Evolutionary conservation across 306 rosid species (phyloP).

Genomic region (Lupinus albus): DNA sequence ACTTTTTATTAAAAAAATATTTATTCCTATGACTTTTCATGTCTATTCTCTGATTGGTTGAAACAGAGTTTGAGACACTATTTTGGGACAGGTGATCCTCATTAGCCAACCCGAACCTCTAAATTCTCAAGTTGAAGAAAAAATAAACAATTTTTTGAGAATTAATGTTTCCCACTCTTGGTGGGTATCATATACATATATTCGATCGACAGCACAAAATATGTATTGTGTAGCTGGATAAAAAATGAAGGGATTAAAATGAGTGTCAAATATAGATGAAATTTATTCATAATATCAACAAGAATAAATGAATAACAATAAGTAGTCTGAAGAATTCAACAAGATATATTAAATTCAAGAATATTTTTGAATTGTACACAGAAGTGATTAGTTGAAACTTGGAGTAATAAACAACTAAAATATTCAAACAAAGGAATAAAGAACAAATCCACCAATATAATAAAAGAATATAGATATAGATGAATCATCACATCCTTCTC

Average conservation of each 20-base stretch:
- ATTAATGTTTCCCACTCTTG: constrained; percentile 51
- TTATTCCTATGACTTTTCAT: too few relatives aligned
- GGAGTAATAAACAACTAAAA: background rate
- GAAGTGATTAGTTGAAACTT: constrained; percentile 19
- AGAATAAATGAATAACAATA: constrained; percentile 6
- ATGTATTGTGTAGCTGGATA: constrained; percentile 15
- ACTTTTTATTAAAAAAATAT: too few relatives aligned
- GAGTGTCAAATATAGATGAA: constrained; percentile 19
- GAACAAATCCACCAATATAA: constrained; percentile 48
- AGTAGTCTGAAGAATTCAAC: constrained; percentile 16
- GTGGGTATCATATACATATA: constrained; percentile 47
- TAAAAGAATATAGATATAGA: constrained; percentile 58
- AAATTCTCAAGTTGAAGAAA: constrained; percentile 34
- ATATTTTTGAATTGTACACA: background rate
- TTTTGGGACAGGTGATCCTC: too few relatives aligned
- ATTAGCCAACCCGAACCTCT: constrained; percentile 37
- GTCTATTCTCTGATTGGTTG: too few relatives aligned
- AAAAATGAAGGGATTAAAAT: constrained; percentile 6
- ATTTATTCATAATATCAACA: background rate
- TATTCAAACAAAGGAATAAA: constrained; percentile 27
- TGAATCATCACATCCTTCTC: constrained; percentile 44
- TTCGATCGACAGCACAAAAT: constrained; percentile 42
- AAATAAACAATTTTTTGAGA: constrained; percentile 28
- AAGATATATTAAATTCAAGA: background rate
- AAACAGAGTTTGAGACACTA: too few relatives aligned